These are phyloP conservation scores for Cardamine occulta DNA, from an alignment of 345 rosid genomes.

Conservation along the genomic window DNA sequence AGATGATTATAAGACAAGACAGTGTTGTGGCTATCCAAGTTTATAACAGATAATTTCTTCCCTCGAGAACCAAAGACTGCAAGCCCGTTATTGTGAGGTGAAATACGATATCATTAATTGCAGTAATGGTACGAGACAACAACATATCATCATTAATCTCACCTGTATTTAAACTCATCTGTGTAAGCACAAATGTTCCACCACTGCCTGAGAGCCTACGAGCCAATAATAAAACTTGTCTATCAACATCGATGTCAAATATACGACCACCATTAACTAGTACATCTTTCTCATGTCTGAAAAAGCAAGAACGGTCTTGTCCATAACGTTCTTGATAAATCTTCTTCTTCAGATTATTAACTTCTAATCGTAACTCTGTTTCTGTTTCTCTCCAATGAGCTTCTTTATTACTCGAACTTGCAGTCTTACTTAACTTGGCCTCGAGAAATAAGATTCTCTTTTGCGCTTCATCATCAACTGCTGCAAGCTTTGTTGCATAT, in stretches of 20 bases:
- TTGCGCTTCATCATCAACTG: background rate
- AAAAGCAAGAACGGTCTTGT: constrained; percentile 48
- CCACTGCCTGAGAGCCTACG: constrained; percentile 61
- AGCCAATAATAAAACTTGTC: constrained; percentile 57
- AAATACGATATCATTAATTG: constrained; percentile 70
- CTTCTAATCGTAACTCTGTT: constrained; percentile 50
- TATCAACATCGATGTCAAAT: constrained; percentile 63
- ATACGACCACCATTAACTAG: constrained; percentile 71
- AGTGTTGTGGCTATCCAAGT: constrained; percentile 69
- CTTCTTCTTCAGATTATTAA: constrained; percentile 51
- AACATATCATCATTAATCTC: constrained; percentile 61
- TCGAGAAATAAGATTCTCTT: constrained; percentile 72
- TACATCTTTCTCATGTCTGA: constrained; percentile 55
- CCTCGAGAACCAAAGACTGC: constrained; percentile 74
- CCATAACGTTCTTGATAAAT: constrained; percentile 39
- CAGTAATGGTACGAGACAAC: constrained; percentile 59
- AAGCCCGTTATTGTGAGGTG: constrained; percentile 56
- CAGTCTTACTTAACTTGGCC: constrained; percentile 58
- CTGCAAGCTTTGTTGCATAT: background rate
- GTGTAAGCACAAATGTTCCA: constrained; percentile 62
- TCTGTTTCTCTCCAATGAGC: constrained; percentile 59
- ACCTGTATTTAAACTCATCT: constrained; percentile 62
- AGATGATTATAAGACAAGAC: constrained; percentile 61
- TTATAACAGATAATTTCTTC: constrained; percentile 70
- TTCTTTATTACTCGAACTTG: constrained; percentile 53